Evolutionary conservation across 768 basidiomycete genomes (phyloP), one percentile per base, ranked within the genome.

Genomic region (Panaeolus cyanescens): DNA sequence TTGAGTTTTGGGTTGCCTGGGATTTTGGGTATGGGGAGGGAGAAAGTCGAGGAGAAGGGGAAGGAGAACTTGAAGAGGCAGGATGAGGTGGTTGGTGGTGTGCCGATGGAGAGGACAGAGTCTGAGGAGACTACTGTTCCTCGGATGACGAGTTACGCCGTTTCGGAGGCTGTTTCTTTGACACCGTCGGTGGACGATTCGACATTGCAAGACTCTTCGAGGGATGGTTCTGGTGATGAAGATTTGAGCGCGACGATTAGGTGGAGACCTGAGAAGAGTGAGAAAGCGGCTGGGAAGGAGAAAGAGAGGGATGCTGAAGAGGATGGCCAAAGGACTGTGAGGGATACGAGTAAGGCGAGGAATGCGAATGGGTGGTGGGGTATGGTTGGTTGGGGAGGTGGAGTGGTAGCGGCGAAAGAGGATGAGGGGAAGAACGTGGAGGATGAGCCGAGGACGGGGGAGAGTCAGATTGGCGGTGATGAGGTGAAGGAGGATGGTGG

Each of bases 1-100:
- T 28, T 50, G 25, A 50, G 45, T 28, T 50, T 50, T 50, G 45
- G 45, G 45, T 50, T 50, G 45, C 45, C 25, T 50, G 45, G 45
- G 45, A 50, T 50, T 9, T 50, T 50, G 45, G 45, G 45, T 6
- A 12, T 25, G 45, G 45, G 45, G 12, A 50, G 25, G 17, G 19
- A 22, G 40, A 42, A n/a, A n/a, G n/a, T n/a, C n/a, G n/a, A n/a
- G 45, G 45, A 28, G 12, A 50, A 13, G 17, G 19, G 13, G 40
- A 42, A 17, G 25, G 45, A 50, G 8, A 50, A 50, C 13, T 25
- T n/a, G 1, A 45, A 3, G 9, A 25, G 28, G 10, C 7, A 17
- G 2, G 22, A 17, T 19, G 40, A 42, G 19, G 40, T 3, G 40
- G n/a, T 12, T 12, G 45, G 30, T 13, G 45, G 22, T 3, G 39